phyloP scores from a whole-genome alignment of 169 alveolate species.

The Prorocentrum cordatum region DNA sequence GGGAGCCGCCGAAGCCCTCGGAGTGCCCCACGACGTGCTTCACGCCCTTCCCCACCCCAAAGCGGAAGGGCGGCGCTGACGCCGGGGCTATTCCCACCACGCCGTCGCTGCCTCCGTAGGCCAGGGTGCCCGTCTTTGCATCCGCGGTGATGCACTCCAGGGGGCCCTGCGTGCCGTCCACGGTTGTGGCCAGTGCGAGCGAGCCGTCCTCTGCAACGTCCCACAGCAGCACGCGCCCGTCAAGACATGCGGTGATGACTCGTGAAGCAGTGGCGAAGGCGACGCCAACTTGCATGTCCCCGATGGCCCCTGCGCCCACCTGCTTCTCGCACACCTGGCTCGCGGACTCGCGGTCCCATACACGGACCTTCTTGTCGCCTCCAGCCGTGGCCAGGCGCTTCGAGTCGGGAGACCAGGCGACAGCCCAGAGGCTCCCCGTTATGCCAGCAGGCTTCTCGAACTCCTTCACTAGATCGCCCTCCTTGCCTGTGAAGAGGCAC shows the following conservation, averaged over 20 bases:
- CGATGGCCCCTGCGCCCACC: neutral
- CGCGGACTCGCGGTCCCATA: conserved; percentile 19
- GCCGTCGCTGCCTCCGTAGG: conserved; percentile 33
- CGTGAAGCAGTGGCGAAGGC: conserved; percentile 2
- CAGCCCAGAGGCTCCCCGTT: conserved; percentile 24
- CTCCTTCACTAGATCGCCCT: conserved; percentile 39
- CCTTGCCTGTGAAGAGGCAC: conserved; percentile 36
- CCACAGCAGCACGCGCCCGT: conserved; percentile 26
- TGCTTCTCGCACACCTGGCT: conserved; percentile 5
- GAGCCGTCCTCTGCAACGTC: neutral
- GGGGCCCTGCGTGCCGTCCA: conserved; percentile 44
- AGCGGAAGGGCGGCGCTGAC: neutral
- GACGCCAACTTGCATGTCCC: conserved; percentile 39
- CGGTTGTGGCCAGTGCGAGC: neutral
- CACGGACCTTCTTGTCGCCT: conserved; percentile 33
- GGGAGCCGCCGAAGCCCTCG: neutral
- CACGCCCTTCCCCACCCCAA: conserved; percentile 24
- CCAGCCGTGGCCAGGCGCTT: conserved; percentile 30
- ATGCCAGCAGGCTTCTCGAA: conserved; percentile 24
- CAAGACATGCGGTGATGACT: neutral
- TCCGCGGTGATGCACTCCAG: conserved; percentile 15
- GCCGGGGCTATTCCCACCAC: too few species aligned
- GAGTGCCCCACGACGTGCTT: conserved; percentile 15
- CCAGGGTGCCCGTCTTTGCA: neutral
- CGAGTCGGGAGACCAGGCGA: conserved; percentile 46